These are phyloP conservation scores for Conticribra guillardii DNA, from an alignment of 108 stramenopile species.

Conservation along the genomic window DNA sequence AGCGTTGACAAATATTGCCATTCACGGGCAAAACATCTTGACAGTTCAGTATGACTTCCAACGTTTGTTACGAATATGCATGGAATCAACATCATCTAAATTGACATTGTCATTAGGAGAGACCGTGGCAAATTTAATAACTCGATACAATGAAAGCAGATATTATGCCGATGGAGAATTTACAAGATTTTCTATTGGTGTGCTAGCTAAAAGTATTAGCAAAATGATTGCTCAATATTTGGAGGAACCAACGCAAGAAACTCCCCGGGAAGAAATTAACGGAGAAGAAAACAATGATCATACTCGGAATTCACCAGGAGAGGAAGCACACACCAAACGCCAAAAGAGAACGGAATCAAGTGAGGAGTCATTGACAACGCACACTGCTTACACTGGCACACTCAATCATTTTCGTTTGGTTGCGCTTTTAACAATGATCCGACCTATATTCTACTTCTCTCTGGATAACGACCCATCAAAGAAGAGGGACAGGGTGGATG, in stretches of 20 bases:
- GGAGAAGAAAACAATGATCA: not conserved
- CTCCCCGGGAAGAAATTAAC: not conserved
- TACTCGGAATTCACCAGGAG: not conserved
- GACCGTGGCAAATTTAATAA: slow-evolving; percentile 15
- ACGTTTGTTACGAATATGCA: slow-evolving; percentile 12
- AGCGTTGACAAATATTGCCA: slow-evolving; percentile 16
- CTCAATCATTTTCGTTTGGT: slow-evolving; percentile 23
- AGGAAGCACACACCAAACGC: not conserved
- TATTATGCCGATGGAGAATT: slow-evolving; percentile 17
- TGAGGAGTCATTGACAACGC: too few relatives aligned
- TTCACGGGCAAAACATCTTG: slow-evolving; percentile 2
- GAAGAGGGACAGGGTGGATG: not conserved
- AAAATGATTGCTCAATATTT: too few relatives aligned
- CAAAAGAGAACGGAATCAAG: not conserved
- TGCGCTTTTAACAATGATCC: slow-evolving; percentile 18
- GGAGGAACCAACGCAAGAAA: too few relatives aligned
- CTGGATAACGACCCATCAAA: slow-evolving; percentile 4
- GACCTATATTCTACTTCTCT: slow-evolving; percentile 15
- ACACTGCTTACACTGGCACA: not conserved
- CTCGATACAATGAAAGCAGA: slow-evolving; percentile 35
- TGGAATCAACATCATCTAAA: slow-evolving; percentile 19
- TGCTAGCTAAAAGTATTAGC: slow-evolving; percentile 7
- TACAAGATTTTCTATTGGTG: slow-evolving; percentile 1
- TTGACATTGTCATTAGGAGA: slow-evolving; percentile 4
- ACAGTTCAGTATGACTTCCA: slow-evolving; percentile 22